Conservation (phyloP, 768 basidiomycete species). For the Neoboletus magnificus region DNA sequence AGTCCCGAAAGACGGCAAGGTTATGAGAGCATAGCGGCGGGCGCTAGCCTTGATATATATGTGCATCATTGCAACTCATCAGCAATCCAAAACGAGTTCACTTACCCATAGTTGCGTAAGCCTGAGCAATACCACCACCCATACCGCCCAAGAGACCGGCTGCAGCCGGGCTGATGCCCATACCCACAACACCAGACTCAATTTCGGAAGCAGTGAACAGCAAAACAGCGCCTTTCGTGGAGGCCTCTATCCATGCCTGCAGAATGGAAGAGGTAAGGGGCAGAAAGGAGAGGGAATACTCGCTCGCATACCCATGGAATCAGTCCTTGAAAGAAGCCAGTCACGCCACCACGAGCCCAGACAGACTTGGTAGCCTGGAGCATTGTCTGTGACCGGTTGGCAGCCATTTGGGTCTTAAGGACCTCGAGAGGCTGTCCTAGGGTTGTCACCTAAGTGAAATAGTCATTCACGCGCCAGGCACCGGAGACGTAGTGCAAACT, state of each 20-base stretch:
- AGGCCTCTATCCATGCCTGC: conserved; percentile 99
- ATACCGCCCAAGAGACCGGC: conserved; percentile 95
- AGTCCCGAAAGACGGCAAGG: conserved; percentile 14
- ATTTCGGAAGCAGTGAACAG: conserved; percentile 96
- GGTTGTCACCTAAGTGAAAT: conserved; percentile 75
- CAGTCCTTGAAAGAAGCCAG: conserved; percentile 95
- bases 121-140: conserved; percentile 96
- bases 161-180: conserved; percentile 75
- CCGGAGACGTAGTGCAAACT: conserved; percentile 32
- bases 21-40: conserved; percentile 12
- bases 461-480: background rate
- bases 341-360: conserved; percentile 86
- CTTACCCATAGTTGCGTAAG: conserved; percentile 99
- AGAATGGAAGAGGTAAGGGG: background rate
- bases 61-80: conserved; percentile 16
- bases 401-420: conserved; percentile 99
- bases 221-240: conserved; percentile 95
- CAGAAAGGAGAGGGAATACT: background rate
- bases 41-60: conserved; percentile 19
- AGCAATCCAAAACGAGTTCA: conserved; percentile 15
- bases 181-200: conserved; percentile 58
- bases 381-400: conserved; percentile 92
- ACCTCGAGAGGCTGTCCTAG: conserved; percentile 98
- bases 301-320: conserved; percentile 85
- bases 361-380: conserved; percentile 77